These are phyloP conservation scores for Hypoxylon trugodes DNA, from an alignment of 495 filamentous ascomycete genomes.

Conservation along the genomic window DNA sequence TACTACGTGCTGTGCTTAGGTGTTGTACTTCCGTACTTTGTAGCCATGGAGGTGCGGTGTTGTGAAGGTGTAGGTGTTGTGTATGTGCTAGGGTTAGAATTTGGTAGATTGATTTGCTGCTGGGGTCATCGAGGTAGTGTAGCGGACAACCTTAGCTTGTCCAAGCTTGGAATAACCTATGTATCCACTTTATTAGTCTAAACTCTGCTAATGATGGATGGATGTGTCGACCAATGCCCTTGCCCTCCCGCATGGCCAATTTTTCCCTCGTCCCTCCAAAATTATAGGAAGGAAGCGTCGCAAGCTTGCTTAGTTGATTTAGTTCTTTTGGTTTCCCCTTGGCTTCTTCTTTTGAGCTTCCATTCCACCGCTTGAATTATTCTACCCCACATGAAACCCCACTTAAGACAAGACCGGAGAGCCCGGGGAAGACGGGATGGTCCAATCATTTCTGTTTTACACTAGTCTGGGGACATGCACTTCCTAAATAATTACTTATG, in stretches of 20 bases:
- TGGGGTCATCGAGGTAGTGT: no score
- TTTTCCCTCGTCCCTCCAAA: background rate
- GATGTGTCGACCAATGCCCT: no score
- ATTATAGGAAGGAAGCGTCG: slow-evolving; percentile 2
- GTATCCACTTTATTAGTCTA: slow-evolving; percentile 10
- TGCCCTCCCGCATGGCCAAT: slow-evolving; percentile 35
- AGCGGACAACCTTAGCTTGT: no score
- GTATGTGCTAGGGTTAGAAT: no score
- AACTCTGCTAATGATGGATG: slow-evolving; percentile 14
- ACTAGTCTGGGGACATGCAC: slow-evolving; percentile 1
- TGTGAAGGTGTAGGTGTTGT: no score
- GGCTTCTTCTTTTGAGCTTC: slow-evolving; percentile 33
- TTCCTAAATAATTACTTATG: slow-evolving; percentile 26
- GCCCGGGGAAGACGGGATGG: slow-evolving; percentile 31
- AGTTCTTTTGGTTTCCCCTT: no score
- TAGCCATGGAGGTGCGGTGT: no score
- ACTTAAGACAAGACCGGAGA: slow-evolving; percentile 17
- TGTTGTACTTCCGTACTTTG: no score
- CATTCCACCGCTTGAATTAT: slow-evolving; percentile 38
- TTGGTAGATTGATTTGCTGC: no score
- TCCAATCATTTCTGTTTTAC: slow-evolving; percentile 29
- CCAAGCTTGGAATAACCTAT: no score
- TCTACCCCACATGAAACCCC: slow-evolving; percentile 39
- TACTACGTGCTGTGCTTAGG: background rate
- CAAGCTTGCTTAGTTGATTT: slow-evolving; percentile 12